Conservation (phyloP, 2,329 filamentous ascomycete species). For the Setomelanomma holmii region DNA sequence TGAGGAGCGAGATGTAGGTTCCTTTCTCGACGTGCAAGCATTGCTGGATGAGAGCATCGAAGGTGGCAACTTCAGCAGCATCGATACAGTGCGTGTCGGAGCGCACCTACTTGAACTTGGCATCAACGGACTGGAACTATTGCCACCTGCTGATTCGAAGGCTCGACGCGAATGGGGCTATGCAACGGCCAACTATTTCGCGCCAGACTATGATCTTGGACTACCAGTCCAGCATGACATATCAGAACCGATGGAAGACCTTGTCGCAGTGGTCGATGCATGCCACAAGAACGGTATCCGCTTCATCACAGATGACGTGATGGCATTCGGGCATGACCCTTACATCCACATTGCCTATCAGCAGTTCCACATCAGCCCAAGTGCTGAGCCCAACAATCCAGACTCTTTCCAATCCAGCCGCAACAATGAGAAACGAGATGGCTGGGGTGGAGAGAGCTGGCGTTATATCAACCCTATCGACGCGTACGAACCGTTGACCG, state of each 20-base stretch:
- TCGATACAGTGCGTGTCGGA: background rate
- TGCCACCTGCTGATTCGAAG: background rate
- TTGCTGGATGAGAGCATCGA: background rate
- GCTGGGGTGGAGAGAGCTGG: background rate
- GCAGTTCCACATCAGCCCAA: background rate
- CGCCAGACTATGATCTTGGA: background rate
- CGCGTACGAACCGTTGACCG: background rate
- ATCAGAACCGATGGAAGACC: background rate
- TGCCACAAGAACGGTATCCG: background rate
- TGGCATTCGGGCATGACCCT: background rate
- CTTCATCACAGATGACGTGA: background rate
- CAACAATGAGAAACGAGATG: background rate
- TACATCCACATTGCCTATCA: background rate
- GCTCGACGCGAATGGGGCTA: background rate
- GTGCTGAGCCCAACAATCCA: background rate
- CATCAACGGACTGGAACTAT: background rate
- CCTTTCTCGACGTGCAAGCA: background rate
- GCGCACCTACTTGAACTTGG: background rate
- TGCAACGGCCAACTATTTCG: background rate
- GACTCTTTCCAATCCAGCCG: background rate
- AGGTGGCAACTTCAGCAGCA: background rate
- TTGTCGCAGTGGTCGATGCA: background rate
- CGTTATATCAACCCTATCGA: background rate
- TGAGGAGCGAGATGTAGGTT: background rate
- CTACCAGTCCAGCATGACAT: background rate